Evolutionary conservation across 495 filamentous ascomycete genomes (phyloP), one percentile per base, ranked within the genome.

Genomic region (Penicillium verhagenii): DNA sequence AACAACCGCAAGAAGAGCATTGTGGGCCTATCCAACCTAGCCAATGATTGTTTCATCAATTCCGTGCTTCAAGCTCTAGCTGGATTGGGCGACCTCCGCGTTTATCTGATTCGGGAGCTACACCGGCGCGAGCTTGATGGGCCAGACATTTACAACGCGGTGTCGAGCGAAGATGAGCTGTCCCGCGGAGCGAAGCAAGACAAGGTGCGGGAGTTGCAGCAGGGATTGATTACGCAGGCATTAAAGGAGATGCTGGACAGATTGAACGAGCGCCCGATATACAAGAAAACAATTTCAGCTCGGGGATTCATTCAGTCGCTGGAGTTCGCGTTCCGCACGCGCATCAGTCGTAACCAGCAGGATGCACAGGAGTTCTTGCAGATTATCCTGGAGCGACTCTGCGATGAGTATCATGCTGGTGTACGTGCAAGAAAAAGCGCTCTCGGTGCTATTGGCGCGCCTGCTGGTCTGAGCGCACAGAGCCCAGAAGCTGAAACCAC

Each of bases 11-110:
- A 93, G 72, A 92, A 91, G 67, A 89, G 89, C 54, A 87, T 92
- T 40, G 92, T 99, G 19, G 94, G 94, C 39, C 79, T 99, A 23
- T 77, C 79, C 14, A 99, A 99, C 63, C 82, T 91, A 4, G 95
- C 92, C 53, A 97, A 97, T 75, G 95, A 99, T 71, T 99, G 94
- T 77, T 99, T 97, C 76, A 97, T 99, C 76, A 99, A 99, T 71
- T 96, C 92, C 20, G 88, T 96, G 20, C 81, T 97, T 29, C 94
- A 99, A 73, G 91, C 90, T 0, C 79, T 99, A 18, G 93, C 95
- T n/a, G 94, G 94, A 1, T 78, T 97, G n/a, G 88, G 86, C 3
- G 91, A 97, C 60, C 79, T 99, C 58, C 87, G 95, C 23, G 70
- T 91, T 29, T 97, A 96, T 65, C 74, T 97, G 51, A 97, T 96